These are phyloP conservation scores for Aquilaria yunnanensis DNA, from an alignment of 345 rosid species.

Conservation along the genomic window DNA sequence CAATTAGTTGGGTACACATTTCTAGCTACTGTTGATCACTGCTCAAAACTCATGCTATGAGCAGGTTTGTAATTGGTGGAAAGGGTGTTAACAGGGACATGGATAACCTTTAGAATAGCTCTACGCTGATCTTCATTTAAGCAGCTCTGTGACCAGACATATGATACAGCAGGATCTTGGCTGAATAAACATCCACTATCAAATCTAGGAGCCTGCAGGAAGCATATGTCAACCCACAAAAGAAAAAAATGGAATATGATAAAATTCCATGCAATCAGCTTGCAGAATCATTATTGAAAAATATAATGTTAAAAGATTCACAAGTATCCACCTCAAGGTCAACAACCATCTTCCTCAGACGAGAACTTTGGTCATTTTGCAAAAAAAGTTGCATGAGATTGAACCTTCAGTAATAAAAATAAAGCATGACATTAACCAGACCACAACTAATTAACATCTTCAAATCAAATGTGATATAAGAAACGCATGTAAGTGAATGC, in stretches of 20 bases:
- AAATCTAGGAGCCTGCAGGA: conserved; percentile 81
- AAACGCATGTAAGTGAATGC: too few relatives aligned
- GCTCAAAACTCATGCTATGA: background rate
- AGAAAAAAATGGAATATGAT: conserved; percentile 1
- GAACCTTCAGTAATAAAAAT: conserved; percentile 51
- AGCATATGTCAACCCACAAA: conserved; percentile 3
- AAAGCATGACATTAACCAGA: conserved; percentile 8
- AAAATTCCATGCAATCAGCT: conserved; percentile 3
- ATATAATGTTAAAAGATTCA: conserved; percentile 10
- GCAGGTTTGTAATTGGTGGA: background rate
- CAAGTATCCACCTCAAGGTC: conserved; percentile 75
- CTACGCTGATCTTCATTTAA: conserved; percentile 94
- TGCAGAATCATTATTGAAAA: conserved; percentile 11
- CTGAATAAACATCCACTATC: conserved; percentile 83
- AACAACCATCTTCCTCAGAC: conserved; percentile 75
- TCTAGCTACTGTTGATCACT: conserved; percentile 2
- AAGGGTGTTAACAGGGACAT: conserved; percentile 9
- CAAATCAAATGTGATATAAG: background rate
- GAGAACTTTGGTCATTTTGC: conserved; percentile 53
- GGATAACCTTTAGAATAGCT: conserved; percentile 82
- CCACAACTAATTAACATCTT: conserved; percentile 2
- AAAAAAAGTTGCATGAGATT: conserved; percentile 80
- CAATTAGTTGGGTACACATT: conserved; percentile 10
- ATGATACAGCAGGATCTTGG: conserved; percentile 97
- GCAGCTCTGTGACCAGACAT: conserved; percentile 82